These are phyloP conservation scores for Colletotrichum lupini DNA, from an alignment of 2,329 filamentous ascomycete species.

Conservation along the genomic window DNA sequence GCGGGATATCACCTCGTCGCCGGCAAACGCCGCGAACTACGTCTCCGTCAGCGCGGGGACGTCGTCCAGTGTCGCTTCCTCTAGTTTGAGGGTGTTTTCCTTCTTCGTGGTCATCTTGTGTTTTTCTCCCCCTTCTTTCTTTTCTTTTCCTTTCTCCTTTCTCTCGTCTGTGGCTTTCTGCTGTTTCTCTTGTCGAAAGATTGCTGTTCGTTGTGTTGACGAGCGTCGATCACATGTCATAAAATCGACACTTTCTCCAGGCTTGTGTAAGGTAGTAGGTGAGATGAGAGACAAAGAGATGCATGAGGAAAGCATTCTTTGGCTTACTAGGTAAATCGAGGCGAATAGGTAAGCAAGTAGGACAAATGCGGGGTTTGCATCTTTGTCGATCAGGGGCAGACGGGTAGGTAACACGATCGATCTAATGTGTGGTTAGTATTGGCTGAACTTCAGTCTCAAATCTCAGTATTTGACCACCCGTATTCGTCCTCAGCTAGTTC, in stretches of 20 bases:
- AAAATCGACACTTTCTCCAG: no score
- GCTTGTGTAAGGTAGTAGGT: no score
- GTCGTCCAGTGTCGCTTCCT: slow-evolving; percentile 3
- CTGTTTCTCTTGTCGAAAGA: no score
- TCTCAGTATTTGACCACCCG: background rate
- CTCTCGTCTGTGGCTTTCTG: no score
- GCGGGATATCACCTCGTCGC: slow-evolving; percentile 11
- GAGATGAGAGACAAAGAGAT: background rate
- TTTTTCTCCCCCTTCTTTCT: background rate
- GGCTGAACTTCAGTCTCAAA: background rate
- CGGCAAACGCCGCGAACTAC: slow-evolving; percentile 33
- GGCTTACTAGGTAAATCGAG: background rate
- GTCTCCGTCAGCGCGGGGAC: slow-evolving; percentile 22
- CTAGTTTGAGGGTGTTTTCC: background rate
- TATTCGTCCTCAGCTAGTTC: background rate
- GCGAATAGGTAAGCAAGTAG: background rate
- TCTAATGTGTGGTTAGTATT: background rate
- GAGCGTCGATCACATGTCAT: no score
- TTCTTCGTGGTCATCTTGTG: no score
- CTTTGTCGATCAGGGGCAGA: background rate
- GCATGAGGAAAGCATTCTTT: no score
- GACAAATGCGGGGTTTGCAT: background rate
- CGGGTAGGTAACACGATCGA: background rate
- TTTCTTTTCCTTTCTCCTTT: background rate
- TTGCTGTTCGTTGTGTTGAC: no score